Percentiles rank a stretch among this genome's conserved stretches.
These are phyloP conservation scores for Seiridium cupressi DNA, from an alignment of 2,329 filamentous ascomycete genomes.

Conservation along the genomic window DNA sequence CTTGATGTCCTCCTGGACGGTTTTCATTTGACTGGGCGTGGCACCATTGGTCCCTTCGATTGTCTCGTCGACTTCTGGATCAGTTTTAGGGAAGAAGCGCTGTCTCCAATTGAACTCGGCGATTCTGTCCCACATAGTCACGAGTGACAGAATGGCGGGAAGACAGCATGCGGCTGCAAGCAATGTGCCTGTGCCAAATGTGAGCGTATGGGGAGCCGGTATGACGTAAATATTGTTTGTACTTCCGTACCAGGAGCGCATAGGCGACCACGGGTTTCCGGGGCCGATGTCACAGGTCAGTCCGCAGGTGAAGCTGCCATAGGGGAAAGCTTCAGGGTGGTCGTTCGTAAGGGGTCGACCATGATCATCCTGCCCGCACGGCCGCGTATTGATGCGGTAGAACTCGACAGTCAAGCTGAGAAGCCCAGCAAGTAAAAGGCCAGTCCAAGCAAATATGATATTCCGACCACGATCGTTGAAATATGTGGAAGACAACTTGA, in stretches of 20 bases:
- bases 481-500: constrained; percentile 60
- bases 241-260: constrained; percentile 33
- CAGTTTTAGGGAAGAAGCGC: constrained; percentile 31
- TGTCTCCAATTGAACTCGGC: constrained; percentile 59
- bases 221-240: constrained; percentile 63
- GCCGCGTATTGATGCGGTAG: constrained; percentile 46
- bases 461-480: constrained; percentile 63
- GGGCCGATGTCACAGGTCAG: constrained; percentile 41
- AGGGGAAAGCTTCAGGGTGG: constrained; percentile 32
- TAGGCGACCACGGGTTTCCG: constrained; percentile 24
- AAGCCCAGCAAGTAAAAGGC: constrained; percentile 57
- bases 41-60: constrained; percentile 56
- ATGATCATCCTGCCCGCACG: constrained; percentile 39
- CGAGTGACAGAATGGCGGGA: constrained; percentile 59
- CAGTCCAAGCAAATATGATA: constrained; percentile 66
- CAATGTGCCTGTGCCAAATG: constrained; percentile 58
- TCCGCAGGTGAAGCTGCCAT: constrained; percentile 41
- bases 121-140: constrained; percentile 64
- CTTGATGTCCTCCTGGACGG: constrained; percentile 53
- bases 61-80: constrained; percentile 31
- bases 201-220: constrained; percentile 52
- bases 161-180: constrained; percentile 64
- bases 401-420: constrained; percentile 64
- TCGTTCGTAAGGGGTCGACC: constrained; percentile 23
- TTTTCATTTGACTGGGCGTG: constrained; percentile 48